Evolutionary conservation across 768 basidiomycete species (phyloP), one percentile per base, ranked within the genome.

Genomic region (Austroboletus eburneus): DNA sequence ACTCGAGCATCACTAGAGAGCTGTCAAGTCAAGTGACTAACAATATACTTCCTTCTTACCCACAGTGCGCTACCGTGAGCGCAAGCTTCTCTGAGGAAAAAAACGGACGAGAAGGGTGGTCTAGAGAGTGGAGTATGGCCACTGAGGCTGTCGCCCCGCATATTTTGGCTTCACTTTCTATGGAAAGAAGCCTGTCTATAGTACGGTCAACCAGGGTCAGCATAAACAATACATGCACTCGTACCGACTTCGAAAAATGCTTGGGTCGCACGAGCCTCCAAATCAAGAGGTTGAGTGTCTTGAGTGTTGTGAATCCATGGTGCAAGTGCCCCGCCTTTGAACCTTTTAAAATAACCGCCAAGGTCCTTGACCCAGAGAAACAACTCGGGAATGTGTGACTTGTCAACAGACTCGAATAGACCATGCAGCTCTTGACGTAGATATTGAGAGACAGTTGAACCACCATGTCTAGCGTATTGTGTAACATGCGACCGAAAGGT

Each of bases 111-210:
- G 79, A 72, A 13, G 90, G 91, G 6, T 70, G 61, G 64, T 98
- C 95, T 14, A 98, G 72, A 21, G 91, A 87, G 53, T 98, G 94
- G n/a, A 98, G 72, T 32, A 98, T 74, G 1, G 83, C 91, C 2
- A 96, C 79, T 2, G 93, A 95, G 8, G 91, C 91, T 3, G 93
- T 95, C 13, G 92, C 90, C 3, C 96, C 96, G 53, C 85, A 90
- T 32, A 77, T 70, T 60, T 83, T 80, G 0, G 89, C 83, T 48
- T 82, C 76, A 22, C 75, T 74, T 54, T 88, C 81, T 30, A 73
- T 75, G 5, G 87, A 81, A 17, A 94, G 68, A 45, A 80, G 75
- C 57, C 80, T 79, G 62, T 95, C 92, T 42, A 84, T n/a, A n/a
- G 45, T 9, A 43, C 42, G 35, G 32, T 57, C 36, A 50, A 38